Base-by-base conservation (phyloP, 2,329 filamentous ascomycete genomes). In the Xylaria arbuscula region DNA sequence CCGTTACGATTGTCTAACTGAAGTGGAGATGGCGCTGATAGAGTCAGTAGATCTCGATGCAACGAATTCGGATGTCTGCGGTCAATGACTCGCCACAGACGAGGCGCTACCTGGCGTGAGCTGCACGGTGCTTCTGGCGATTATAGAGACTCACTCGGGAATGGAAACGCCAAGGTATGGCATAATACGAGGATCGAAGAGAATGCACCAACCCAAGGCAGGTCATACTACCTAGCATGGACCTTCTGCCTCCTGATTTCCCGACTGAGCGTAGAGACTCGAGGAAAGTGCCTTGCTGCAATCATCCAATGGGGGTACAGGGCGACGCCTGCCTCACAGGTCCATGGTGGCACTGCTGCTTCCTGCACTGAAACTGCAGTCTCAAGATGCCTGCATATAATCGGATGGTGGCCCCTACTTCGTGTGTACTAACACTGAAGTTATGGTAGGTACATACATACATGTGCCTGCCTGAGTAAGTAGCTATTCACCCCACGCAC, bases 211-310 rank as follows among this genome's bases (percentile, higher is more conserved):
- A 42, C 40, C 55, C 15, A 7, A 28, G 28, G 28, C 24, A 61
- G 58, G 47, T 9, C 8, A 9, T 28, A 34, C 19, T n/a, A n/a
- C n/a, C n/a, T 32, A 55, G n/a, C 15, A 32, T 32, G 53, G 8
- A 38, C 32, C 22, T 22, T 22, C 54, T 64, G 48, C 60, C 65
- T 54, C 36, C 54, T 17, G 38, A 24, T 19, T 62, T 53, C 28
- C 9, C 22, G 47, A 19, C 17, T 54, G 28, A 15, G 28, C 28
- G 51, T 19, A 4, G 28, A 54, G 38, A 10, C 19, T 13, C 22
- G 51, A 45, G 64, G 64, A 62, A 66, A 51, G 57, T 50, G 34
- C 55, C 19, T 24, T 15, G 32, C 34, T 28, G 36, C 32, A 51
- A 17, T 8, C 36, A n/a, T 28, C 28, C 28, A 28, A 28, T 40